Evolutionary conservation across 495 filamentous ascomycete species (phyloP).

Genomic region (Neurospora sp.): DNA sequence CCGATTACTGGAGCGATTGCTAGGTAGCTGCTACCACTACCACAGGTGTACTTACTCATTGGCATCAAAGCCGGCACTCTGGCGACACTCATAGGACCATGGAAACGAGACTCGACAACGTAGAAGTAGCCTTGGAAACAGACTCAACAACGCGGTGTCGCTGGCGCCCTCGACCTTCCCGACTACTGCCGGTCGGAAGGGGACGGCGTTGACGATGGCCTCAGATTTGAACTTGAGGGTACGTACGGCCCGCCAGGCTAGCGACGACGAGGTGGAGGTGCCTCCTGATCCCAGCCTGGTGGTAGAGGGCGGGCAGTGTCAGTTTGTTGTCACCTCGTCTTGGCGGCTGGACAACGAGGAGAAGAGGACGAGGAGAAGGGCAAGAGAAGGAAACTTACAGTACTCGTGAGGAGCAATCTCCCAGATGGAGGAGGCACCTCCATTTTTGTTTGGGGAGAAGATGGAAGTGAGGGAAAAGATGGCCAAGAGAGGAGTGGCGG

Average conservation of each 20-base stretch:
- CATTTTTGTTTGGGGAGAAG: not conserved
- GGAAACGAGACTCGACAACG: not conserved
- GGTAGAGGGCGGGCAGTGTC: not conserved
- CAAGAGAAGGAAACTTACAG: not conserved
- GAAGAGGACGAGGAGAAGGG: not conserved
- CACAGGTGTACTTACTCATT: not conserved
- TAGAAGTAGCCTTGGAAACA: not conserved
- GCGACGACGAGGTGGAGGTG: not conserved
- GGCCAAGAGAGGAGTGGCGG: not conserved
- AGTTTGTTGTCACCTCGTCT: not conserved
- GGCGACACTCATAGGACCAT: not conserved
- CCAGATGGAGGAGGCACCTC: not conserved
- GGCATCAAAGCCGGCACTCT: not conserved
- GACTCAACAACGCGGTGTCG: not conserved
- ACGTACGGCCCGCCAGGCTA: not conserved
- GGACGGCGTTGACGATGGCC: rapidly evolving
- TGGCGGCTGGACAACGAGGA: not conserved
- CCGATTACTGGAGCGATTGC: not conserved
- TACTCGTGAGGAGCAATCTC: not conserved
- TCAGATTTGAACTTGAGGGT: not conserved
- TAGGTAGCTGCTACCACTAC: not conserved
- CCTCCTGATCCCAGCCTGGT: not conserved
- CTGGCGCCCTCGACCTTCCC: not conserved
- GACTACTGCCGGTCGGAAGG: not conserved
- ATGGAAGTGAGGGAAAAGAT: not conserved